Evolutionary conservation across 352 stramenopile species (phyloP).

Genomic region (Blastocystis sp.): DNA sequence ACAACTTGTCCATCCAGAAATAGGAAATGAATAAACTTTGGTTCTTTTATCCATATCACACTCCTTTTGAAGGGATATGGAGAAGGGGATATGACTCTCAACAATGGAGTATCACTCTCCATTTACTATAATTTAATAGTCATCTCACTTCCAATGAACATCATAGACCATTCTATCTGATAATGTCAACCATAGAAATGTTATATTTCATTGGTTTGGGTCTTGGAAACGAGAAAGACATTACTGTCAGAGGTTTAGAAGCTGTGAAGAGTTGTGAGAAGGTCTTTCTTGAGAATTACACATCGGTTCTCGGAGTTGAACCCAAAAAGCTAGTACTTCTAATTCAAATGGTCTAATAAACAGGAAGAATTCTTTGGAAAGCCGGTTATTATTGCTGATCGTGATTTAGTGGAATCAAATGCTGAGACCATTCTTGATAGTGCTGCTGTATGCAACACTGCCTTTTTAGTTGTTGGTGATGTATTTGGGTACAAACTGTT

Average conservation of each 20-base stretch:
- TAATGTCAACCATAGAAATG: slow-evolving; percentile 70
- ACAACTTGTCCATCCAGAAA: slow-evolving; percentile 56
- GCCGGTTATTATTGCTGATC: slow-evolving; percentile 78
- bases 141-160: background rate
- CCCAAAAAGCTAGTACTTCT: slow-evolving; percentile 72
- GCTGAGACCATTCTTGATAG: slow-evolving; percentile 84
- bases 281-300: slow-evolving; percentile 96
- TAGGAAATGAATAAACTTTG: background rate
- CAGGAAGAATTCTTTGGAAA: slow-evolving; percentile 87
- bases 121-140: background rate
- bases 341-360: slow-evolving; percentile 25
- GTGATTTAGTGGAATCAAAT: slow-evolving; percentile 88
- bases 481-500: slow-evolving; percentile 76
- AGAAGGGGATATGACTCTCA: background rate
- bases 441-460: slow-evolving; percentile 75
- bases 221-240: slow-evolving; percentile 93
- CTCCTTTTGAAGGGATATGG: background rate
- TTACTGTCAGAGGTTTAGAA: slow-evolving; percentile 89
- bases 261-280: slow-evolving; percentile 84
- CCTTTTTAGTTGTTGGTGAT: slow-evolving; percentile 94
- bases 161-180: background rate
- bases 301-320: slow-evolving; percentile 82
- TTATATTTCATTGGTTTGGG: slow-evolving; percentile 93
- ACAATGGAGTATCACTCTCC: no score
- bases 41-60: no score